phyloP scores from a whole-genome alignment of 768 basidiomycete species.

The Symmetrospora coprosmae region DNA sequence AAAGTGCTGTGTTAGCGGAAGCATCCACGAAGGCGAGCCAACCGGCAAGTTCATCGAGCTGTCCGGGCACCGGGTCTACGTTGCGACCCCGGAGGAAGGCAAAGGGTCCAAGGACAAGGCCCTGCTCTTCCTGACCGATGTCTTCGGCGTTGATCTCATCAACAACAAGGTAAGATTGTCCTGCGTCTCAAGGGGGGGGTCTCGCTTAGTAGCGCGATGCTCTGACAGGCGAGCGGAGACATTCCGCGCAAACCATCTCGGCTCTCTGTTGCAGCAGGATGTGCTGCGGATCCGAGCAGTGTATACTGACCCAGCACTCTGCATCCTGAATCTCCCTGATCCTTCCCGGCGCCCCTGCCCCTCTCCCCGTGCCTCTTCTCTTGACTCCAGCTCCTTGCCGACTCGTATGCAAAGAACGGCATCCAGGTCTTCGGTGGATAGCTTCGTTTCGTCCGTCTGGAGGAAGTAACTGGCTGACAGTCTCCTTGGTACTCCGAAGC shows the following conservation, averaged over 20 bases:
- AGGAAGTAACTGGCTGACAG: background rate
- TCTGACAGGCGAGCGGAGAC: background rate
- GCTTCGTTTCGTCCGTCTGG: background rate
- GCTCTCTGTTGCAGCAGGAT: background rate
- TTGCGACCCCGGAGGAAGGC: background rate
- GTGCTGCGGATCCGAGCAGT: background rate
- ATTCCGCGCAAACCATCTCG: background rate
- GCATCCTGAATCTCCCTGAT: background rate
- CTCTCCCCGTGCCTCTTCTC: background rate
- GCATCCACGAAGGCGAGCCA: constrained; percentile 27
- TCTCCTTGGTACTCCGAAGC: background rate
- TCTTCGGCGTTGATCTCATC: constrained; percentile 2
- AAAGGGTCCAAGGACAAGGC: constrained; percentile 14
- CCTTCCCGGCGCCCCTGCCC: background rate
- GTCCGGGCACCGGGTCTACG: constrained; percentile 18
- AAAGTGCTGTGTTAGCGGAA: too few species aligned
- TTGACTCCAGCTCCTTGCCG: constrained; percentile 9
- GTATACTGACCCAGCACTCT: background rate
- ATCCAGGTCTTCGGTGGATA: constrained; percentile 7
- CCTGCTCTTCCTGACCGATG: background rate
- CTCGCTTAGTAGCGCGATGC: too few species aligned
- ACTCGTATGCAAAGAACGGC: constrained; percentile 13
- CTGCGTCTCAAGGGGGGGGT: background rate
- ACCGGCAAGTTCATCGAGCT: background rate
- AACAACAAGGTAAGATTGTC: background rate